Percentiles rank a stretch among this genome's conserved stretches.
phyloP scores from a whole-genome alignment of 305 asterid genomes.

The Petunia hybrid region DNA sequence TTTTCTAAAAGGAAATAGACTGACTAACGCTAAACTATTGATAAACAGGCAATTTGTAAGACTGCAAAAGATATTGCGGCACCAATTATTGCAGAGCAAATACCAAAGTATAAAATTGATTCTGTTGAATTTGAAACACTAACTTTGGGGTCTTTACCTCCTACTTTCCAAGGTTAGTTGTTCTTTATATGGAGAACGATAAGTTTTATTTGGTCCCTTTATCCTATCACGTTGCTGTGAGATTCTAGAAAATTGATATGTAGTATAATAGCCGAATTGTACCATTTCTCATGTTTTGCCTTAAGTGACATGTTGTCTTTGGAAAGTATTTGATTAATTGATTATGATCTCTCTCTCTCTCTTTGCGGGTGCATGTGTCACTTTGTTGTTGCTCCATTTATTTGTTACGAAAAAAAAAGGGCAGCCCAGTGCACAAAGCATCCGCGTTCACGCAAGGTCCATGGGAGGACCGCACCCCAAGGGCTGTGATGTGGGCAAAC shows the following conservation, averaged over 20 bases:
- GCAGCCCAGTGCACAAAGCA: no score
- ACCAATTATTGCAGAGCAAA: slow-evolving; percentile 94
- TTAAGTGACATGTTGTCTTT: background rate
- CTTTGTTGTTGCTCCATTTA: slow-evolving; percentile 20
- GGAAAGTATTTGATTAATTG: background rate
- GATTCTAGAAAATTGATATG: background rate
- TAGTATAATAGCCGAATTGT: background rate
- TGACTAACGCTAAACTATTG: background rate
- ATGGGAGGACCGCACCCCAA: no score
- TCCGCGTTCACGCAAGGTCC: no score
- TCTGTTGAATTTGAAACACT: slow-evolving; percentile 81
- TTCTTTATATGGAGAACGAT: background rate
- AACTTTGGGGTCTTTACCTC: slow-evolving; percentile 91
- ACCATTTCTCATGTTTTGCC: background rate
- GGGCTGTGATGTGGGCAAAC: no score
- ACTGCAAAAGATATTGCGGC: slow-evolving; percentile 86
- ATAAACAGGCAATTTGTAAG: slow-evolving; percentile 89
- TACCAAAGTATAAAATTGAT: slow-evolving; percentile 89
- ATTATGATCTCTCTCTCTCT: background rate
- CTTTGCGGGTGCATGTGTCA: background rate
- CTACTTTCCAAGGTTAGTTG: slow-evolving; percentile 86
- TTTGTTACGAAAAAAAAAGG: background rate
- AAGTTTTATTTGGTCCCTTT: background rate
- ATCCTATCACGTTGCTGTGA: background rate
- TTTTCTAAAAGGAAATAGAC: background rate